Evolutionary conservation across 495 filamentous ascomycete genomes (phyloP).

Genomic region (Penicillium lividum): DNA sequence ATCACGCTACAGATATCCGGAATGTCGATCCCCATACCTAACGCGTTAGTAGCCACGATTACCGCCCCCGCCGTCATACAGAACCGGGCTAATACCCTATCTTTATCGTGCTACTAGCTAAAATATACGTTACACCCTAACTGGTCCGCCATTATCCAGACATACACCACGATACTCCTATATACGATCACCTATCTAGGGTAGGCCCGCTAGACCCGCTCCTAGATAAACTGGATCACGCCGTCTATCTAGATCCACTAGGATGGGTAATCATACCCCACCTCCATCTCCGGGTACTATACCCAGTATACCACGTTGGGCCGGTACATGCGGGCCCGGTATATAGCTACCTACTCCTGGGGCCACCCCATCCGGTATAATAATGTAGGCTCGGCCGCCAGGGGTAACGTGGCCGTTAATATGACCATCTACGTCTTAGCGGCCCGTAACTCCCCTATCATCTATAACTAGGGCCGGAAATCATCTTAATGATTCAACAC

Average conservation of each 20-base stretch:
- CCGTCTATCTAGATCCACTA: neutral
- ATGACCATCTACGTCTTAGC: neutral
- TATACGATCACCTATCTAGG: neutral
- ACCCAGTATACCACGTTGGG: neutral
- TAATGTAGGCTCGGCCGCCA: neutral
- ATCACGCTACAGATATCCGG: neutral
- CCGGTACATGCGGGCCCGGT: neutral
- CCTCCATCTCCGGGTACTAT: neutral
- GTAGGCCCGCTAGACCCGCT: neutral
- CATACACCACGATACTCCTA: neutral
- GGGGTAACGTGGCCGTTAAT: neutral
- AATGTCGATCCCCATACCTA: slow-evolving; percentile 1
- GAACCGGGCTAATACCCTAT: neutral
- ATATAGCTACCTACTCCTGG: neutral
- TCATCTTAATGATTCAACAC: neutral
- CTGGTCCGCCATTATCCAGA: neutral
- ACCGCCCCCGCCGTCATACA: neutral
- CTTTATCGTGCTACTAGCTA: neutral
- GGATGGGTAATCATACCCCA: neutral
- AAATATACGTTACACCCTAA: neutral
- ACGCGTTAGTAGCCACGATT: neutral
- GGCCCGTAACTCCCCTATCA: neutral
- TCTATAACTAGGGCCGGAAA: neutral
- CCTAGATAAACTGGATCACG: neutral
- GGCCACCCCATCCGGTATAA: neutral